Evolutionary conservation across 1,284 basidiomycete species (phyloP).

Genomic region (Heterobasidion parviporum): DNA sequence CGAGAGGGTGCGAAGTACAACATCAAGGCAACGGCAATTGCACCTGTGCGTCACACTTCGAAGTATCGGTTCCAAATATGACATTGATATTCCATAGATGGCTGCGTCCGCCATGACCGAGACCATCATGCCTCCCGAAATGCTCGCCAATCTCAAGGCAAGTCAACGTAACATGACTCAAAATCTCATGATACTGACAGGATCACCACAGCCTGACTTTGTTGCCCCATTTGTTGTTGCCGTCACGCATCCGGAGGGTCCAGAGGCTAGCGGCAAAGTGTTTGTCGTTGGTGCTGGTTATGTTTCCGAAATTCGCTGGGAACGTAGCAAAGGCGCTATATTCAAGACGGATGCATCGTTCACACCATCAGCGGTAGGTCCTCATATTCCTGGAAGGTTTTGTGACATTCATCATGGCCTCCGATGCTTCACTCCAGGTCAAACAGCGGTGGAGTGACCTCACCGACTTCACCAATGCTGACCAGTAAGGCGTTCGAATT

Average conservation of each 20-base stretch:
- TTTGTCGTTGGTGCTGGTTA: constrained; percentile 96
- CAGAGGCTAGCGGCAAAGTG: constrained; percentile 79
- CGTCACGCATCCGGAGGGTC: constrained; percentile 70
- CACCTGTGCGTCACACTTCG: constrained; percentile 57
- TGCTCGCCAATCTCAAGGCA: constrained; percentile 85
- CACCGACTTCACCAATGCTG: constrained; percentile 71
- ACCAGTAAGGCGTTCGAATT: constrained; percentile 47
- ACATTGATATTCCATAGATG: constrained; percentile 38
- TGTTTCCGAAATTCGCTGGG: constrained; percentile 89
- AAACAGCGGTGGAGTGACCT: constrained; percentile 79
- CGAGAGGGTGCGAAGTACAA: constrained; percentile 89
- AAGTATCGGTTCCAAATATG: neutral
- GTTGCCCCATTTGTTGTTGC: constrained; percentile 90
- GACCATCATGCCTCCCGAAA: constrained; percentile 95
- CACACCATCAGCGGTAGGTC: constrained; percentile 84
- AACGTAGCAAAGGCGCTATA: constrained; percentile 79
- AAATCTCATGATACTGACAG: neutral
- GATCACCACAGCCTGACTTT: constrained; percentile 64
- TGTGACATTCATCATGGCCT: neutral
- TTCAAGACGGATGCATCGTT: constrained; percentile 91
- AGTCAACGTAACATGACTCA: constrained; percentile 9
- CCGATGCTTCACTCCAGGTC: constrained; percentile 33
- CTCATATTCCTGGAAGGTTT: too few relatives aligned
- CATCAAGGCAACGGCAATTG: constrained; percentile 84
- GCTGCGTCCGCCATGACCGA: constrained; percentile 93